Evolutionary conservation across 352 stramenopile genomes (phyloP), one percentile per base, ranked within the genome.

Genomic region (Globisporangium splendens): DNA sequence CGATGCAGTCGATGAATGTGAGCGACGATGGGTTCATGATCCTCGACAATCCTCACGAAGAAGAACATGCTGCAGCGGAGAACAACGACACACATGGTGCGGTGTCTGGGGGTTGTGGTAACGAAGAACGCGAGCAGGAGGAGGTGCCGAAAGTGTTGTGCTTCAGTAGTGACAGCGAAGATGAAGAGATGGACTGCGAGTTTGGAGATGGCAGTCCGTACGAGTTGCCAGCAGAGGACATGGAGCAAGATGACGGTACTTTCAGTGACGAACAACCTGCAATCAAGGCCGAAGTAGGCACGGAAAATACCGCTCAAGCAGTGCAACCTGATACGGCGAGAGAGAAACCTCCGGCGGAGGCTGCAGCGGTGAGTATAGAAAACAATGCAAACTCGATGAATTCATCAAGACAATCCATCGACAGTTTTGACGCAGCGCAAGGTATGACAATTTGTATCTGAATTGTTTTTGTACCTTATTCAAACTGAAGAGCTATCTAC

Each of bases 1-100:
- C 81, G 2, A 91, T 89, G 78, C 78, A 86, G 24, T 86, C 74
- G n/a, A 77, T 89, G 69, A 69, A 86, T 46, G 50, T 88, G n/a
- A 82, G 76, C 35, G 78, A 79, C 41, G 70, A 84, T 22, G 65
- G 79, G 24, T 15, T 42, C 39, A 53, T 49, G n/a, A 52, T 42
- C 20, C 13, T 49, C 22, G 54, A 62, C 21, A 56, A 60, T n/a
- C 17, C 21, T 5, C n/a, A 50, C 20, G 35, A 54, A 6, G 47
- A 20, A 22, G 38, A 31, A 2, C 17, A 17, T 2, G 47, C 22
- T 21, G 5, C 17, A 35, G 28, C 7, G 28, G 28, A 35, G 3
- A 35, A 35, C 28, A 35, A 35, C 28, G 28, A 8, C 28, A 35
- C 28, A 8, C 28, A 35, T 8, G 28, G 28, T 35, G 28, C 28